phyloP scores from a whole-genome alignment of 345 rosid genomes.

The Capsella bursapastoris region DNA sequence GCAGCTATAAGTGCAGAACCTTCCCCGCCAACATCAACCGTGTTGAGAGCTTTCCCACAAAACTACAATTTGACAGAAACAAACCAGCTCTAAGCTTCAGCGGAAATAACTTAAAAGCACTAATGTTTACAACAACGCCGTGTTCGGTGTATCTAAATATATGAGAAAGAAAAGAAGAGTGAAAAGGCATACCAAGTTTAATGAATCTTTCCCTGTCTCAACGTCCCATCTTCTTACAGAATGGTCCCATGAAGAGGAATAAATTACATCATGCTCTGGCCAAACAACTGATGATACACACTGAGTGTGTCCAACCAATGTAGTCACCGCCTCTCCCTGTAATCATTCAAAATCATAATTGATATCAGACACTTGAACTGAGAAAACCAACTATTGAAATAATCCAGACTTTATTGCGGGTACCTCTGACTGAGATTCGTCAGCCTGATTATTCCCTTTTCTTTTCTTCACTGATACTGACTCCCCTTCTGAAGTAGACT shows the following conservation, averaged over 20 bases:
- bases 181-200: conserved; percentile 60
- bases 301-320: conserved; percentile 91
- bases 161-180: conserved; percentile 20
- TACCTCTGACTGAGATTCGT: conserved; percentile 84
- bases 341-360: conserved; percentile 1
- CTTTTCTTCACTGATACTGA: conserved; percentile 78
- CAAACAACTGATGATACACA: conserved; percentile 84
- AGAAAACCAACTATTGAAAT: conserved; percentile 10
- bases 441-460: conserved; percentile 65
- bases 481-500: conserved; percentile 56
- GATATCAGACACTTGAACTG: conserved; percentile 14
- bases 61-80: conserved; percentile 52
- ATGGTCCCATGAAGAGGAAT: conserved; percentile 96
- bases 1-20: conserved; percentile 88
- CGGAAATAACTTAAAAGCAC: neutral
- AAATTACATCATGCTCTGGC: conserved; percentile 73
- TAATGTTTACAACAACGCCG: neutral
- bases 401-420: conserved; percentile 10
- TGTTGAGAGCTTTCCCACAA: conserved; percentile 81
- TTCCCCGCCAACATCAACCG: conserved; percentile 92
- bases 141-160: neutral
- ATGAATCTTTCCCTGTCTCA: conserved; percentile 76
- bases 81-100: neutral
- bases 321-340: conserved; percentile 79
- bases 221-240: conserved; percentile 91